A percentile compares a stretch with the other conserved stretches of the same genome.
Conservation (phyloP, 2,329 filamentous ascomycete genomes). For the Akanthomyces dipterigenus region DNA sequence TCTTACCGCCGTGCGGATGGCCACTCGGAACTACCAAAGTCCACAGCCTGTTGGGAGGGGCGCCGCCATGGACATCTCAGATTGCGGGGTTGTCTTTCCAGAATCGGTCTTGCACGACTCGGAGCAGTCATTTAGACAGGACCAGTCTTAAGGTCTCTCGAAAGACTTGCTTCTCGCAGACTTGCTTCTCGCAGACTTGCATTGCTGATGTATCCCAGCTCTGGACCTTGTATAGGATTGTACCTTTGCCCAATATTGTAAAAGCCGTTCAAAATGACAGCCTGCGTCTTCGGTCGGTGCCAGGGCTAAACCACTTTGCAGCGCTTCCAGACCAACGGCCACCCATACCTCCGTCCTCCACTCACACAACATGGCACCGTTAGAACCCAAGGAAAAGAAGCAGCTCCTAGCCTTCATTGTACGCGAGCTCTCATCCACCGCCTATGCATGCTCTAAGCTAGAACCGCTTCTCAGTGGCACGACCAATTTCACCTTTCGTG, state of each 20-base stretch:
- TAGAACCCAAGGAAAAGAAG: not conserved
- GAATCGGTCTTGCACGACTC: not conserved
- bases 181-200: too few species aligned
- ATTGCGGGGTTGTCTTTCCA: slow-evolving; percentile 1
- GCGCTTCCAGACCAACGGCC: not conserved
- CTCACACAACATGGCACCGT: not conserved
- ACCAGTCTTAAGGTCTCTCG: not conserved
- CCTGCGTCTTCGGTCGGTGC: not conserved
- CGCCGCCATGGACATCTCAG: not conserved
- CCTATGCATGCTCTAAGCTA: not conserved
- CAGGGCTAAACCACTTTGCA: not conserved
- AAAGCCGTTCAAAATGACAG: not conserved
- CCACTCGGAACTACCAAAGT: not conserved
- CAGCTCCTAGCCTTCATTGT: not conserved
- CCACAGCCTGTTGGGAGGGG: not conserved
- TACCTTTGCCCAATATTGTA: not conserved
- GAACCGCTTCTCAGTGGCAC: not conserved
- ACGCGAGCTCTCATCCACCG: not conserved
- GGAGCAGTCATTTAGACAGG: not conserved
- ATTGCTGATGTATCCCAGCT: not conserved
- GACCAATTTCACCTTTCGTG: slow-evolving; percentile 1
- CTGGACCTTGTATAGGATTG: too few species aligned
- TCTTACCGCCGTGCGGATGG: not conserved
- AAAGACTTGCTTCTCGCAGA: not conserved
- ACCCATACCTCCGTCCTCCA: not conserved